Percentiles rank a stretch among this genome's conserved stretches.
These are phyloP conservation scores for Echinosophora koreensis DNA, from an alignment of 306 rosid species.

Conservation along the genomic window DNA sequence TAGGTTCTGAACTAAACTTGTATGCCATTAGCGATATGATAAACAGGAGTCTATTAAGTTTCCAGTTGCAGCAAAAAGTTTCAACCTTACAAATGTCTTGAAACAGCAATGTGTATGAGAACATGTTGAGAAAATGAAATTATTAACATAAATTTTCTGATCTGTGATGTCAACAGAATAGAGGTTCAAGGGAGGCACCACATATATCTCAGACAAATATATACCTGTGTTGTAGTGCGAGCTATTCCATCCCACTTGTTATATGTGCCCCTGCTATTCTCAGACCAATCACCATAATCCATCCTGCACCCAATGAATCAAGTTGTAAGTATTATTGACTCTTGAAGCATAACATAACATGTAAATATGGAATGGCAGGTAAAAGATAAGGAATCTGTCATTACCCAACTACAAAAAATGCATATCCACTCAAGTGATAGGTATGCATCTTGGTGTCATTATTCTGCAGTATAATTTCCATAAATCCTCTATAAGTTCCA, in stretches of 20 bases:
- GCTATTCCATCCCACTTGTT: constrained; percentile 99
- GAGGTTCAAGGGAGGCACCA: constrained; percentile 26
- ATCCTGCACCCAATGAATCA: constrained; percentile 66
- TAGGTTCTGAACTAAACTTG: not conserved
- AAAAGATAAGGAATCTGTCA: constrained; percentile 34
- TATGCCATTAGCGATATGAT: not conserved
- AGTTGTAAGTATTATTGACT: constrained; percentile 23
- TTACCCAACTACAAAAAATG: constrained; percentile 94
- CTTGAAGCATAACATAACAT: not conserved
- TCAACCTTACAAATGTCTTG: constrained; percentile 3
- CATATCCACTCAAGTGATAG: constrained; percentile 91
- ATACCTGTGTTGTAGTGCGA: constrained; percentile 84
- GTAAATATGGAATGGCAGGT: constrained; percentile 25
- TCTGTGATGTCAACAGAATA: constrained; percentile 13
- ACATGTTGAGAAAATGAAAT: constrained; percentile 10
- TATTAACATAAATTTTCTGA: not conserved
- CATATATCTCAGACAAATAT: constrained; percentile 7
- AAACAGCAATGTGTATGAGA: constrained; percentile 17
- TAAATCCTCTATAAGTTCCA: constrained; percentile 91
- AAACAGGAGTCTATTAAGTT: not conserved
- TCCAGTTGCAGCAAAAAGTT: constrained; percentile 31
- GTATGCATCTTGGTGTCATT: constrained; percentile 92
- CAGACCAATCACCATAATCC: constrained; percentile 97
- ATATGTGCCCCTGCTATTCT: constrained; percentile 94
- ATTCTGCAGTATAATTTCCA: constrained; percentile 90